Base-by-base conservation (phyloP, 208 protist genomes). In the Plasmodiophora brassicae region DNA sequence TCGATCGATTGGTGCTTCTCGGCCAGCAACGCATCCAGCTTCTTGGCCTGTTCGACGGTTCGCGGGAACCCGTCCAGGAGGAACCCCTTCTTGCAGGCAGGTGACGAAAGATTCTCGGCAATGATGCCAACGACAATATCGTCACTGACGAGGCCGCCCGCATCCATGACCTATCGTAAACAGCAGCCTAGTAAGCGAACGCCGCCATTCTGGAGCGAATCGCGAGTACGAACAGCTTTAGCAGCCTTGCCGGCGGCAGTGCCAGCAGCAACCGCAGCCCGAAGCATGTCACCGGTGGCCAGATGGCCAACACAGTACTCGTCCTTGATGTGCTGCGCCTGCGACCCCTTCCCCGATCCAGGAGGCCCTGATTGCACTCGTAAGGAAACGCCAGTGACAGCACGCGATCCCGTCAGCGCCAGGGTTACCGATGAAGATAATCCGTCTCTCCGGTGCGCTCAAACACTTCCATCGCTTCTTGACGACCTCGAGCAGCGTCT, bases 1-100 rank as follows among this genome's bases (percentile, higher is more conserved):
- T 65, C 89, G 1, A 92, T 35, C 41, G 32, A 50, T 28, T n/a
- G 57, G 5, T 46, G 54, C 22, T 46, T 86, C 46, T 88, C 45
- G 1, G 89, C 43, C 20, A 93, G 88, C 43, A 91, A 85, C 38
- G 5, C 53, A 38, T 90, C 90, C 0, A 36, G 28, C 32, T 85
- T 85, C 84, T 91, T 41, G 0, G 91, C 91, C 46, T 93, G 91
- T 32, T 44, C 85, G 22, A 90, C 85, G 5, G 91, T 92, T 32
- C 91, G 88, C 5, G 91, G 91, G 44, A 92, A 93, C 41, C 91
- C 91, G 53, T 93, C 91, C n/a, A 93, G 46, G 28, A 93, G 46
- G 85, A 90, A 92, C 36, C 91, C 91, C 5, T 71, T 71, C 50
- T 35, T 39, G 32, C 89, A 90, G 28, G 86, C 65, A 0, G 46